These are phyloP conservation scores for Penicillium freii DNA, from an alignment of 2,329 filamentous ascomycete genomes.

Conservation along the genomic window DNA sequence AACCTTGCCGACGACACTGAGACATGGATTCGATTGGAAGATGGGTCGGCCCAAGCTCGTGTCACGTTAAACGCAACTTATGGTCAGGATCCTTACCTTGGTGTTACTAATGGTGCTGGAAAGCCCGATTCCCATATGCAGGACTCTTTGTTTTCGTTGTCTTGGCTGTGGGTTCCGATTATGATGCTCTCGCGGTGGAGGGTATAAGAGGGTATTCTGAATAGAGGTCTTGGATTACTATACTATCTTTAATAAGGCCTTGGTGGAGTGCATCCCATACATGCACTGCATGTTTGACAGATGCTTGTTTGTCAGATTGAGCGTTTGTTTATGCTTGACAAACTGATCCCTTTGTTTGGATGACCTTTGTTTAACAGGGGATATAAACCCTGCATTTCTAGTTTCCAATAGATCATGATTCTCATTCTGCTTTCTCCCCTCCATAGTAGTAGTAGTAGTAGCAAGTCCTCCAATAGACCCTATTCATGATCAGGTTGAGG, in stretches of 20 bases:
- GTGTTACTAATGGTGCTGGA: neutral
- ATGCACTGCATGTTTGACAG: no score
- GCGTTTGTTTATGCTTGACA: no score
- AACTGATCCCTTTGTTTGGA: no score
- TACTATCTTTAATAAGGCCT: neutral
- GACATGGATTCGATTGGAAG: slow-evolving; percentile 63
- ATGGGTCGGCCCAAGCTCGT: slow-evolving; percentile 50
- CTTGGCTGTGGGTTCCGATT: slow-evolving; percentile 6
- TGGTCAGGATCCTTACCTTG: slow-evolving; percentile 46
- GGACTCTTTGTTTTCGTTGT: neutral
- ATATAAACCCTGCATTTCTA: no score
- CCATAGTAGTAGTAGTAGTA: no score
- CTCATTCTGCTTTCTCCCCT: no score
- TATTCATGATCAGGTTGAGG: neutral
- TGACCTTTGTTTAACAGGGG: no score
- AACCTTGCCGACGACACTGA: slow-evolving; percentile 49
- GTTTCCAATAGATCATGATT: no score
- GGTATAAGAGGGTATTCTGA: neutral
- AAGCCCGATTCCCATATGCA: neutral
- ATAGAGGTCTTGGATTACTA: neutral
- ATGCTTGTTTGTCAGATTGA: no score
- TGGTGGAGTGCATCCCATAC: no score
- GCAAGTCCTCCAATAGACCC: no score
- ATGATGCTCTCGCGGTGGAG: slow-evolving; percentile 5
- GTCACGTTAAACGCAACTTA: slow-evolving; percentile 61